Evolutionary conservation across 2,329 filamentous ascomycete species (phyloP).

Genomic region (Cladosporium sp.): DNA sequence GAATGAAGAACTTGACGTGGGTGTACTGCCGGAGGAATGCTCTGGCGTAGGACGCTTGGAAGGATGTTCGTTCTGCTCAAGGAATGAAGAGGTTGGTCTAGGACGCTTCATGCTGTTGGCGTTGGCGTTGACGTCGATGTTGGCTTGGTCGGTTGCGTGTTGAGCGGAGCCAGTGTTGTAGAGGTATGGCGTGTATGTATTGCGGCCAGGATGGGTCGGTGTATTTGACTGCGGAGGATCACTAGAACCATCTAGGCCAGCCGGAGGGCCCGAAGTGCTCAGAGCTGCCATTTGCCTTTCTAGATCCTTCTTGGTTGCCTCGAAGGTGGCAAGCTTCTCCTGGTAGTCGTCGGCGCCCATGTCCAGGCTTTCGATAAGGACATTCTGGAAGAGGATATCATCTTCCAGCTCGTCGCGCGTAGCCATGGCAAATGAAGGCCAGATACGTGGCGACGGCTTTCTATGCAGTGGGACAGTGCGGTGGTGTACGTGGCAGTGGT

Average conservation of each 20-base stretch:
- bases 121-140: neutral
- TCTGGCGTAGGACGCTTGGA: conserved; percentile 35
- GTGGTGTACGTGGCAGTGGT: neutral
- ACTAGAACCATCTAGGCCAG: conserved; percentile 13
- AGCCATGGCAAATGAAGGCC: neutral
- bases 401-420: conserved; percentile 25
- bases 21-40: conserved; percentile 28
- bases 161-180: neutral
- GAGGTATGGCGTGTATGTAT: neutral
- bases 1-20: conserved; percentile 29
- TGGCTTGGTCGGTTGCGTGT: neutral
- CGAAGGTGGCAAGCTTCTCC: conserved; percentile 25
- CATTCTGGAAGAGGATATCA: conserved; percentile 36
- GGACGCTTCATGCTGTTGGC: conserved; percentile 6
- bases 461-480: neutral
- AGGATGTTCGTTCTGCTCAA: conserved; percentile 24
- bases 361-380: conserved; percentile 36
- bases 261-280: conserved; percentile 6
- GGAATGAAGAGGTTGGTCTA: neutral
- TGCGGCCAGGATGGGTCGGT: neutral
- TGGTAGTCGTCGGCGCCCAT: conserved; percentile 32
- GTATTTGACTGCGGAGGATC: conserved; percentile 6
- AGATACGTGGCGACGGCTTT: neutral
- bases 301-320: conserved; percentile 27
- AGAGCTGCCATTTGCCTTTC: conserved; percentile 23